Base-by-base conservation (phyloP, 495 filamentous ascomycete species). In the Platismatia glauca region DNA sequence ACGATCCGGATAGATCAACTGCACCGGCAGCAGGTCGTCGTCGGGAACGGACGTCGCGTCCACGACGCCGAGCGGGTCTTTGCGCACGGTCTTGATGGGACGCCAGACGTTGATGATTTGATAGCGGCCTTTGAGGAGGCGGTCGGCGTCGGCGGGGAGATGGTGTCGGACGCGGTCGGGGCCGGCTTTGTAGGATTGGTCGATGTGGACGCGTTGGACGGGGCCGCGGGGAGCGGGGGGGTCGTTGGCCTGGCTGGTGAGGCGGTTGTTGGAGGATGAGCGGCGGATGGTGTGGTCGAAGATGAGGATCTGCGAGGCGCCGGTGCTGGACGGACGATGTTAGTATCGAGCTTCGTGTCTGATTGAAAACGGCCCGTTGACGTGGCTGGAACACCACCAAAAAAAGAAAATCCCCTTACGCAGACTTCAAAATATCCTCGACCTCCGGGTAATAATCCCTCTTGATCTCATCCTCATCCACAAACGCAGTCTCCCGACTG, bases 31-130 rank as follows among this genome's bases (percentile, higher is more conserved):
- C 2, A 82, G 71, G 48, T 81, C 78, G 4, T 68, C 72, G 2
- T 82, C 79, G 0, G 70, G 69, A 0, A 83, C 77, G 5, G 71
- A 71, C 58, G 75, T 68, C 0, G 77, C 77, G 57, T 88, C 83
- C 0, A 84, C 84, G 22, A 89, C 75, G 5, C 79, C 80, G 0
- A 89, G 74, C 0, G 86, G 86, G 67, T 89, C 85, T 48, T 81
- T 81, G 39, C 75, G 70, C 55, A 89, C 82, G 0, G 79, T 79
- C 63, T 81, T 80, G 66, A 90, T 89, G 1, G 88, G 87, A 0
- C 87, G 83, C 88, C 87, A 90, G 61, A 89, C 86, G 65, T 90
- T 90, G 75, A 91, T 88, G 70, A 90, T 87, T 69, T 90, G 86
- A 68, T 83, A 86, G 11, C 87, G 80, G 29, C 81, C 81, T 66